Evolutionary conservation across 495 filamentous ascomycete species (phyloP).

Genomic region (Emericellopsis terricola): DNA sequence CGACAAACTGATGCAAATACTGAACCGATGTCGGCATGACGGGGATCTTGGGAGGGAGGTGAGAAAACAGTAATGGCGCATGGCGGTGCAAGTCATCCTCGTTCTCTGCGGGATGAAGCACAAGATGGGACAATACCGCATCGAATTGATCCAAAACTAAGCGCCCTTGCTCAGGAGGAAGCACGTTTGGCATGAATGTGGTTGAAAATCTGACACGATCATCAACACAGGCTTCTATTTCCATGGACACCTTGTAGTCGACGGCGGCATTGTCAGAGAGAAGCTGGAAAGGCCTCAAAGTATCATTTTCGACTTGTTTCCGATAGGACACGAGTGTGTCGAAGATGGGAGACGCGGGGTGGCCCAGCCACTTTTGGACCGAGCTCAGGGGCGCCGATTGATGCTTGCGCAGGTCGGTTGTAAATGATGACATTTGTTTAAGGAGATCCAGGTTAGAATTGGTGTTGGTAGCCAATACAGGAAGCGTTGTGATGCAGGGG

Average conservation of each 20-base stretch:
- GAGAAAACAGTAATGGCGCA: conserved; percentile 26
- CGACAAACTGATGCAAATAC: conserved; percentile 47
- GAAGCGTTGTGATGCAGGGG: conserved; percentile 59
- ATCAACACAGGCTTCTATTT: conserved; percentile 36
- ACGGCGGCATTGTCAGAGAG: conserved; percentile 19
- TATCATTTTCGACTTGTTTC: conserved; percentile 18
- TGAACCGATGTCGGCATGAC: conserved; percentile 21
- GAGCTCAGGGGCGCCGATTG: conserved; percentile 50
- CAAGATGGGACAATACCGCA: conserved; percentile 26
- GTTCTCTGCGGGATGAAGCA: conserved; percentile 14
- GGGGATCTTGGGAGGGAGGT: conserved; percentile 29
- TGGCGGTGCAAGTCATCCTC: conserved; percentile 8
- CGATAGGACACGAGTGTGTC: conserved; percentile 72
- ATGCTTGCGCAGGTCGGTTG: conserved; percentile 39
- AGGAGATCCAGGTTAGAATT: conserved; percentile 36
- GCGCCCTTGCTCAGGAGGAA: conserved; percentile 44
- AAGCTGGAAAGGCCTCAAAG: conserved; percentile 9
- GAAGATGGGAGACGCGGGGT: conserved; percentile 41
- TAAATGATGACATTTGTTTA: conserved; percentile 37
- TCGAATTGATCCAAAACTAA: conserved; percentile 46
- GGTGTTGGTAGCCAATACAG: conserved; percentile 33
- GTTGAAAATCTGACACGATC: conserved; percentile 35
- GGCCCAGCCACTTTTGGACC: conserved; percentile 48
- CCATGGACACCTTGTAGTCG: conserved; percentile 53
- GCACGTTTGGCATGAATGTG: conserved; percentile 37